These are phyloP conservation scores for Schizonepeta tenuifolia DNA, from an alignment of 257 asterid genomes.

Conservation along the genomic window DNA sequence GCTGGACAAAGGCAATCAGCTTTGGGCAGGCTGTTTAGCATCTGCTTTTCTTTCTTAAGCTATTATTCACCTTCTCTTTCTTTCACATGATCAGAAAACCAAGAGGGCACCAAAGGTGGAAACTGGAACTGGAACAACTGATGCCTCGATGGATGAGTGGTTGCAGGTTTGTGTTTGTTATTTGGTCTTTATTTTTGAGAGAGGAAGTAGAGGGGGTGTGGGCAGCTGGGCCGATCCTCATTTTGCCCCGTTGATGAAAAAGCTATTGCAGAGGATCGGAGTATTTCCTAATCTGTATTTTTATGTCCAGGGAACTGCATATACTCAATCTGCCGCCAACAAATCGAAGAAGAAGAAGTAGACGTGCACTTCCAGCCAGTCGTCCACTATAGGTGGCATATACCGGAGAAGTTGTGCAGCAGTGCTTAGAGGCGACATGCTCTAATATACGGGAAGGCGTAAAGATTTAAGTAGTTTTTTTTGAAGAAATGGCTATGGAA, in stretches of 20 bases:
- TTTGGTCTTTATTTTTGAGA: neutral
- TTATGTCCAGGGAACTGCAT: conserved; percentile 81
- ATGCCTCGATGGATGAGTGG: conserved; percentile 94
- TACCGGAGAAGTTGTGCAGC: conserved; percentile 33
- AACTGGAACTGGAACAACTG: conserved; percentile 92
- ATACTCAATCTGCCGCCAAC: conserved; percentile 60
- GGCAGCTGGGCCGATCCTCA: neutral
- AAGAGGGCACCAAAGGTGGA: conserved; percentile 95
- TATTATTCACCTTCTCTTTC: conserved; percentile 17
- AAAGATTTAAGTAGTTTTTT: conserved; percentile 29
- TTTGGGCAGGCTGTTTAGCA: neutral
- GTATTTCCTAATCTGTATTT: conserved; percentile 6
- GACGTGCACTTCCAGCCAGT: conserved; percentile 36
- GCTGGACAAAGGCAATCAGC: conserved; percentile 6
- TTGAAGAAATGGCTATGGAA: conserved; percentile 32
- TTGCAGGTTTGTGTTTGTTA: conserved; percentile 68
- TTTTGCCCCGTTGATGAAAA: neutral
- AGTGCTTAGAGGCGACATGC: conserved; percentile 28
- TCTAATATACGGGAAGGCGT: conserved; percentile 27
- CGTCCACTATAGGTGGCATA: conserved; percentile 38
- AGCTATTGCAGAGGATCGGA: neutral
- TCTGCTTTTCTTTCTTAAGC: conserved; percentile 3
- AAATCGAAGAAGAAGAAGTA: conserved; percentile 94
- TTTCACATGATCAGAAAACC: conserved; percentile 59
- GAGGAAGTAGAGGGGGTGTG: neutral